Conservation (phyloP, 805 yeast genomes). For the Schwanniomyces sp. region DNA sequence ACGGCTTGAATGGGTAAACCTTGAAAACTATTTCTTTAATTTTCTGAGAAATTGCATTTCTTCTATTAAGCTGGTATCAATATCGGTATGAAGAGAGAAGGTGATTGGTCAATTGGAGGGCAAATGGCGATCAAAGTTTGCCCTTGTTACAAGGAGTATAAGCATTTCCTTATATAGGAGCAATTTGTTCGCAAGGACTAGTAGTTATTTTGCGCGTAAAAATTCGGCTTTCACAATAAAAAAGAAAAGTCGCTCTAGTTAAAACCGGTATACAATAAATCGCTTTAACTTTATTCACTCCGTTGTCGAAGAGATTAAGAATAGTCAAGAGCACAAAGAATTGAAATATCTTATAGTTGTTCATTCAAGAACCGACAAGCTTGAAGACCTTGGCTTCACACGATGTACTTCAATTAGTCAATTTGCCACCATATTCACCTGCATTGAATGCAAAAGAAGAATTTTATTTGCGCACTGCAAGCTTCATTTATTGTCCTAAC, state of each 20-base stretch:
- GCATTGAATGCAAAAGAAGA: no score
- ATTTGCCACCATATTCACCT: no score
- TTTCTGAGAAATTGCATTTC: not conserved
- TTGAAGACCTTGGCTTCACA: no score
- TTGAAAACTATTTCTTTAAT: not conserved
- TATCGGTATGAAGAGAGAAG: no score
- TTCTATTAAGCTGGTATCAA: no score
- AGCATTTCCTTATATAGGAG: not conserved
- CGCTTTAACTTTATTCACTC: not conserved
- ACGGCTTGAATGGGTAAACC: not conserved
- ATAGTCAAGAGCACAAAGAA: not conserved
- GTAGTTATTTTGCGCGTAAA: not conserved
- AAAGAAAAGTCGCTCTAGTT: not conserved
- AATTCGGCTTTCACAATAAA: not conserved
- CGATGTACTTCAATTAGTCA: no score
- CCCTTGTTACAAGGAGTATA: not conserved
- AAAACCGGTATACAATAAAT: no score
- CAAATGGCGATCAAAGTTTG: not conserved
- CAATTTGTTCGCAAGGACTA: not conserved
- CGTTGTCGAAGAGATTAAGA: not conserved
- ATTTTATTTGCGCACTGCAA: no score
- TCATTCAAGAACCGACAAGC: no score
- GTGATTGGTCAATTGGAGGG: no score
- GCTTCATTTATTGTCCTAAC: no score
- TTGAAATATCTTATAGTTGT: no score